Conservation (phyloP, 1,284 basidiomycete genomes). For the Marasmius tenuissimus region DNA sequence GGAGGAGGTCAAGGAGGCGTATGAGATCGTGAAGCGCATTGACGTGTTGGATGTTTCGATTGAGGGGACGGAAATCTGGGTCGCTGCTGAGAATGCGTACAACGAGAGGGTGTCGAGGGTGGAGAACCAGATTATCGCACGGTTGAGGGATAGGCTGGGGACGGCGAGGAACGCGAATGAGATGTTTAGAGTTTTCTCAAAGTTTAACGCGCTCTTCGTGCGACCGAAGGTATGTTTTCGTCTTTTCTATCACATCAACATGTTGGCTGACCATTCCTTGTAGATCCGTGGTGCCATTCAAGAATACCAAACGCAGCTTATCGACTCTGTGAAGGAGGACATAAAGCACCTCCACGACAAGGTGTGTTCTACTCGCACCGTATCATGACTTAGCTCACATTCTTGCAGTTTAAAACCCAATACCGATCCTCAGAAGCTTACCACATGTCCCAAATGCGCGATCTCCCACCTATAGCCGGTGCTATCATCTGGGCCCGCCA, state of each 20-base stretch:
- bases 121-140: slow-evolving; percentile 97
- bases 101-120: slow-evolving; percentile 97
- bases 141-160: slow-evolving; percentile 89
- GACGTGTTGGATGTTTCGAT: slow-evolving; percentile 94
- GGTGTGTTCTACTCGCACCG: slow-evolving; percentile 35
- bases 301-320: slow-evolving; percentile 97
- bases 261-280: neutral
- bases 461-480: slow-evolving; percentile 94
- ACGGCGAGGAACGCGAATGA: slow-evolving; percentile 97
- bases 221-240: slow-evolving; percentile 80
- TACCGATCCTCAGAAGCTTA: slow-evolving; percentile 95
- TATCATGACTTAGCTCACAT: slow-evolving; percentile 8
- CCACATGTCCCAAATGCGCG: slow-evolving; percentile 98
- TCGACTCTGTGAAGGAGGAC: slow-evolving; percentile 97
- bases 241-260: neutral
- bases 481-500: slow-evolving; percentile 99
- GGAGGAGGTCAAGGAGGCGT: slow-evolving; percentile 93
- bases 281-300: slow-evolving; percentile 96
- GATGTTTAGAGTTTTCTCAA: slow-evolving; percentile 99
- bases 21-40: slow-evolving; percentile 94
- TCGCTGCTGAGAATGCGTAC: slow-evolving; percentile 94
- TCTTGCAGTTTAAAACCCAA: slow-evolving; percentile 81
- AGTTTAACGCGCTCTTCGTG: slow-evolving; percentile 97
- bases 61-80: slow-evolving; percentile 98
- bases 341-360: slow-evolving; percentile 96